Base-by-base conservation (phyloP, 208 protist species). In the Trypanosoma caninum region DNA sequence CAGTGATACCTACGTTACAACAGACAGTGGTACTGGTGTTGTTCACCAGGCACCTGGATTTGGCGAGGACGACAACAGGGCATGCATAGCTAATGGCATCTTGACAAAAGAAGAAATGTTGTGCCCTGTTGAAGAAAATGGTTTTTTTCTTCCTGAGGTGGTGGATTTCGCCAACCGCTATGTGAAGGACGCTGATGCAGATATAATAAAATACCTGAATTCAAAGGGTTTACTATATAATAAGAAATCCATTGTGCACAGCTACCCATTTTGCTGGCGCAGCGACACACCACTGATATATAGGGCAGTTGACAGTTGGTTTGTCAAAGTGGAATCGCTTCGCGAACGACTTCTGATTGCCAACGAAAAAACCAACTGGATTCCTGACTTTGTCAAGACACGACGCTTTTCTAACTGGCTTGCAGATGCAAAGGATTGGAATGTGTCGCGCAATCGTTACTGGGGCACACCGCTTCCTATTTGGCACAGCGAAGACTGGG, bases 191-290 rank as follows among this genome's bases (percentile, higher is more conserved):
- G 93, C 91, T 10, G 98, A 99, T 69, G 70, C 83, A 40, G 68
- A 90, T 14, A 99, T 99, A 68, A 90, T 97, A 18, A 93, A 96
- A 59, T 14, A 65, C 11, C 66, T 99, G 0, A 99, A 99, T 67
- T 72, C 66, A 7, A 76, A 73, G 16, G 94, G 92, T 34, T 71
- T 93, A n/a, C 40, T 99, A 0, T 55, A 99, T 7, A 67, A 84
- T 38, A 78, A 89, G 40, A 88, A 69, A 41, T 84, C 77, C 30
- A 93, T 99, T 53, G 84, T 88, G 16, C 99, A 99, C 75, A 94
- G 74, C 48, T 99, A 99, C 84, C 99, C 99, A 31, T 99, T 99
- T 84, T 99, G 99, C 91, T 99, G 98, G 98, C 82, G 99, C 52
- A 99, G 93, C 54, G 94, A 98, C 30, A 99, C 98, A 23, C 99